These are phyloP conservation scores for Eucalyptus cloeziana DNA, from an alignment of 345 rosid genomes.

Conservation along the genomic window DNA sequence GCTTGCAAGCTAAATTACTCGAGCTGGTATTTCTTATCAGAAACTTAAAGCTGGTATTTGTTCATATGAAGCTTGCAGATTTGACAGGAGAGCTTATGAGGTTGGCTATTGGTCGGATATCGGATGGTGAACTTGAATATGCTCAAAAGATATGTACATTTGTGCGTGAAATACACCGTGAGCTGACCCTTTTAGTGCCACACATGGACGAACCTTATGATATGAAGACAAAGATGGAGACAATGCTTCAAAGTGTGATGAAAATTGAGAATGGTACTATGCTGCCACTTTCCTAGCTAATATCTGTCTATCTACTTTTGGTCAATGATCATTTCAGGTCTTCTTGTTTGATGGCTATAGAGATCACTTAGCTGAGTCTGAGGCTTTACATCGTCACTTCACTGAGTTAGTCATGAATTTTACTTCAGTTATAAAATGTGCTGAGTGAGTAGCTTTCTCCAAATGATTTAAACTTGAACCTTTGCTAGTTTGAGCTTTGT, in stretches of 20 bases:
- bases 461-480: neutral
- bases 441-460: neutral
- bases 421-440: neutral
- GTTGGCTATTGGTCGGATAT: conserved; percentile 84
- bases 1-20: neutral
- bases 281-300: neutral
- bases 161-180: conserved; percentile 74
- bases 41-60: neutral
- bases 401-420: neutral
- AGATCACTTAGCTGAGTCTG: neutral
- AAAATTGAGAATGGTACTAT: conserved; percentile 82
- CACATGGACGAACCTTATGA: conserved; percentile 71
- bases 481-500: neutral
- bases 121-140: conserved; percentile 79
- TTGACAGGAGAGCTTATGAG: conserved; percentile 97
- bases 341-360: neutral
- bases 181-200: conserved; percentile 68
- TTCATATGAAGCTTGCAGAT: conserved; percentile 65
- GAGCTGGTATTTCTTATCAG: neutral
- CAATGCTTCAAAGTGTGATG: conserved; percentile 84
- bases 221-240: conserved; percentile 89
- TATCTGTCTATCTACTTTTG: neutral
- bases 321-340: neutral
- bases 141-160: conserved; percentile 72
- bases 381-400: neutral